phyloP scores from a whole-genome alignment of 345 rosid genomes.

The Dimocarpus longan region DNA sequence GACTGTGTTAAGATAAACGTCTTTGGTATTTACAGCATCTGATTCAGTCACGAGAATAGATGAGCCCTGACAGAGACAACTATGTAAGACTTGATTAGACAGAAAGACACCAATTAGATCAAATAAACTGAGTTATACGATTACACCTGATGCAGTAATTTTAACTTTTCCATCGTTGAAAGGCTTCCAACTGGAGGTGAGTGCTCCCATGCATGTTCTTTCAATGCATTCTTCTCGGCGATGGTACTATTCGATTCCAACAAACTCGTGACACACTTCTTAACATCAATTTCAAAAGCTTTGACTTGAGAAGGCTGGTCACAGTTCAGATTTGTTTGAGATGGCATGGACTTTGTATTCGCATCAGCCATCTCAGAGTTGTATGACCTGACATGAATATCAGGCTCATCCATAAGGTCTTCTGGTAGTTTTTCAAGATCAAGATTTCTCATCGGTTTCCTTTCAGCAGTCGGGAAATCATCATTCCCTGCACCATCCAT shows the following conservation, averaged over 20 bases:
- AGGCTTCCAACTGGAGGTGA: background rate
- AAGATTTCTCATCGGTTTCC: conserved; percentile 3
- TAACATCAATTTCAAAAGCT: conserved; percentile 2
- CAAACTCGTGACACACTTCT: background rate
- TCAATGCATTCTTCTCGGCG: background rate
- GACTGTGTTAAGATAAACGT: background rate
- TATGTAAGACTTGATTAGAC: background rate
- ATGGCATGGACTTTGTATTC: background rate
- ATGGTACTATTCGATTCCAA: background rate
- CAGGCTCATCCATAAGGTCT: conserved; percentile 14
- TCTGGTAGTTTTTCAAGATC: conserved; percentile 22
- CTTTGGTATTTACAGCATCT: background rate
- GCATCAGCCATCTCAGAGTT: background rate
- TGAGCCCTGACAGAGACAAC: background rate
- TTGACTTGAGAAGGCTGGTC: background rate
- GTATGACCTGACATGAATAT: background rate
- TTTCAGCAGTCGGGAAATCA: background rate
- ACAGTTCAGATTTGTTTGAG: background rate
- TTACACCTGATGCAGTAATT: background rate
- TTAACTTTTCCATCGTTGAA: background rate
- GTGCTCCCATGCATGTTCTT: background rate
- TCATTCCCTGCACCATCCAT: background rate
- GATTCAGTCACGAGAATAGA: background rate
- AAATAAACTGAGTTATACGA: background rate
- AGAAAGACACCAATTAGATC: background rate